Percentiles rank a stretch among this genome's conserved stretches.
Conservation (phyloP, 768 basidiomycete genomes). For the Termitomyces sp. region DNA sequence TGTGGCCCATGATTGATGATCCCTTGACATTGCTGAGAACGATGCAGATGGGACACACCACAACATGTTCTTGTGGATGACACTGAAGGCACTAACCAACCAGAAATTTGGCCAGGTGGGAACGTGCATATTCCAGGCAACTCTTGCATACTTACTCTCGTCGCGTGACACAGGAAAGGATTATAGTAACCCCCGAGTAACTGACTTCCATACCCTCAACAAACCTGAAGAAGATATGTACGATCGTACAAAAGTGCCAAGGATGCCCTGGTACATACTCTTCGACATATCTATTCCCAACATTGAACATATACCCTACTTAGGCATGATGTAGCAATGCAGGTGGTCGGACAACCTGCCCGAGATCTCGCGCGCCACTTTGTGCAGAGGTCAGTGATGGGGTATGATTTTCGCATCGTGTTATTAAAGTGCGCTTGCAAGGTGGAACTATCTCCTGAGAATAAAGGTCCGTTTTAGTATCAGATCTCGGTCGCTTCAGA, state of each 20-base stretch:
- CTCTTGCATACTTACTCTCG: neutral
- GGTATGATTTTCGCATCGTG: constrained; percentile 16
- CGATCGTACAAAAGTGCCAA: constrained; percentile 81
- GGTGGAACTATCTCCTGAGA: constrained; percentile 92
- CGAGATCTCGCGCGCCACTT: constrained; percentile 95
- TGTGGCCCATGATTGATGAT: constrained; percentile 5
- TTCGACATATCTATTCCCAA: neutral
- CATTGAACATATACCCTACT: neutral
- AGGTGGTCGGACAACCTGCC: constrained; percentile 95
- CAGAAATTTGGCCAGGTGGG: constrained; percentile 86
- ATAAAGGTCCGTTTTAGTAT: constrained; percentile 66
- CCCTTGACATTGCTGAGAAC: neutral
- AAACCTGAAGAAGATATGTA: constrained; percentile 97
- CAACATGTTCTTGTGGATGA: constrained; percentile 92
- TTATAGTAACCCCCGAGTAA: constrained; percentile 86
- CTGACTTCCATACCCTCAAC: constrained; percentile 81
- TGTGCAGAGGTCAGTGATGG: constrained; percentile 66
- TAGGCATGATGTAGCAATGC: constrained; percentile 97
- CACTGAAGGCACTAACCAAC: constrained; percentile 55
- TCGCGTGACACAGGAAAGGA: constrained; percentile 69
- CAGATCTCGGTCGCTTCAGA: constrained; percentile 9
- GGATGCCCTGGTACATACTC: constrained; percentile 86
- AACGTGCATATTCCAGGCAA: constrained; percentile 8
- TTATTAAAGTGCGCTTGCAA: constrained; percentile 26
- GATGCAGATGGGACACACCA: constrained; percentile 86